Percentiles rank a stretch among this genome's conserved stretches.
phyloP scores from a whole-genome alignment of 192 early-diverging fungal species.

The Coemansia sp. region DNA sequence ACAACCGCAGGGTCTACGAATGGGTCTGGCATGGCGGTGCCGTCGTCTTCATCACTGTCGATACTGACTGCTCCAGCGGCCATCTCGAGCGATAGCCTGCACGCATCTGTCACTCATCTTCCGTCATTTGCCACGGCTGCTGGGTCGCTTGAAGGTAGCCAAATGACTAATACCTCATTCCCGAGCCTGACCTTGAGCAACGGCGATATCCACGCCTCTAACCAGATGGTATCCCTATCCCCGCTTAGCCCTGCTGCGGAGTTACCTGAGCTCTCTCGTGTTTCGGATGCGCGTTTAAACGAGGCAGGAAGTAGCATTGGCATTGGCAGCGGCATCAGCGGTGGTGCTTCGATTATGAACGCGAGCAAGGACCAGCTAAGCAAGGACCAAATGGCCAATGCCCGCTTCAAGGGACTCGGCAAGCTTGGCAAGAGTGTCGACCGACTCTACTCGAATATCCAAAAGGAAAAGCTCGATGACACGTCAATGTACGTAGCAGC shows the following conservation, averaged over 20 bases:
- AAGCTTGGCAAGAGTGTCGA: slow-evolving; percentile 56
- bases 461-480: slow-evolving; percentile 54
- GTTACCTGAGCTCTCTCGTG: slow-evolving; percentile 19
- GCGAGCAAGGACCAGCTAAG: slow-evolving; percentile 35
- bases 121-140: slow-evolving; percentile 14
- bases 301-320: slow-evolving; percentile 9
- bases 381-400: slow-evolving; percentile 51
- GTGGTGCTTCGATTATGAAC: slow-evolving; percentile 12
- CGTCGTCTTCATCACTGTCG: slow-evolving; percentile 7
- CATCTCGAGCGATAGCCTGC: slow-evolving; percentile 37
- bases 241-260: slow-evolving; percentile 43
- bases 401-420: slow-evolving; percentile 48
- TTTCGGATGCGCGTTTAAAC: slow-evolving; percentile 23
- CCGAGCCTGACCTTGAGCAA: slow-evolving; percentile 40
- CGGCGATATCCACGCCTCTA: slow-evolving; percentile 23
- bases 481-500: slow-evolving; percentile 40
- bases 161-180: slow-evolving; percentile 30
- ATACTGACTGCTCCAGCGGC: slow-evolving; percentile 19
- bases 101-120: slow-evolving; percentile 33
- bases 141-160: slow-evolving; percentile 15
- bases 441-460: slow-evolving; percentile 52
- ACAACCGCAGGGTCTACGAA: not conserved
- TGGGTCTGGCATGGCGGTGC: not conserved
- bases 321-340: slow-evolving; percentile 13
- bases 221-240: slow-evolving; percentile 26